Evolutionary conservation across 306 rosid genomes (phyloP).

Genomic region (Cotoneaster glaucophyllus): DNA sequence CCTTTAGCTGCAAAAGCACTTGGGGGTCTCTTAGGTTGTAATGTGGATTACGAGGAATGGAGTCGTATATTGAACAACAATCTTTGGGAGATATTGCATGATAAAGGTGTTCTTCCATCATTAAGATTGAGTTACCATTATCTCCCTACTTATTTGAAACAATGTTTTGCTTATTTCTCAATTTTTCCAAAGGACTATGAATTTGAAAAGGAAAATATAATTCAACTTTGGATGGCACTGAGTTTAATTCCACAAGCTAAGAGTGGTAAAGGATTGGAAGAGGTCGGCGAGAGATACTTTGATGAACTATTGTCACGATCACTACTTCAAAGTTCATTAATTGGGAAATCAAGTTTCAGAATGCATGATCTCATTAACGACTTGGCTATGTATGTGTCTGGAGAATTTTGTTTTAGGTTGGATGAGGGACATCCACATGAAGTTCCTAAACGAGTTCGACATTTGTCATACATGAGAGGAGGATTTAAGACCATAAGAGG

Average conservation of each 20-base stretch:
- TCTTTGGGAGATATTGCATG: background rate
- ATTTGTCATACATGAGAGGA: background rate
- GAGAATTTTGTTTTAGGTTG: background rate
- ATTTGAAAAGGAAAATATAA: too few species aligned
- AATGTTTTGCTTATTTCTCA: too few species aligned
- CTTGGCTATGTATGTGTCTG: background rate
- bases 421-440: background rate
- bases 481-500: too few species aligned
- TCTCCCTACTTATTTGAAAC: too few species aligned
- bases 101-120: background rate
- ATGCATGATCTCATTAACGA: background rate
- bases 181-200: too few species aligned
- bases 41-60: background rate
- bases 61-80: background rate
- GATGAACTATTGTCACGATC: background rate
- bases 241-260: background rate
- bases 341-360: background rate
- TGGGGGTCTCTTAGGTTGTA: background rate
- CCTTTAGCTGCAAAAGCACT: slow-evolving; percentile 2
- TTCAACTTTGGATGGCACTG: slow-evolving; percentile 10
- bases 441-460: background rate
- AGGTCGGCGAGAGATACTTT: background rate
- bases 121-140: too few species aligned
- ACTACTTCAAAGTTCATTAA: background rate
- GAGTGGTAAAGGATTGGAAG: background rate